Conservation (phyloP, 148 eudicot species). For the Vaccinium darrowii region DNA sequence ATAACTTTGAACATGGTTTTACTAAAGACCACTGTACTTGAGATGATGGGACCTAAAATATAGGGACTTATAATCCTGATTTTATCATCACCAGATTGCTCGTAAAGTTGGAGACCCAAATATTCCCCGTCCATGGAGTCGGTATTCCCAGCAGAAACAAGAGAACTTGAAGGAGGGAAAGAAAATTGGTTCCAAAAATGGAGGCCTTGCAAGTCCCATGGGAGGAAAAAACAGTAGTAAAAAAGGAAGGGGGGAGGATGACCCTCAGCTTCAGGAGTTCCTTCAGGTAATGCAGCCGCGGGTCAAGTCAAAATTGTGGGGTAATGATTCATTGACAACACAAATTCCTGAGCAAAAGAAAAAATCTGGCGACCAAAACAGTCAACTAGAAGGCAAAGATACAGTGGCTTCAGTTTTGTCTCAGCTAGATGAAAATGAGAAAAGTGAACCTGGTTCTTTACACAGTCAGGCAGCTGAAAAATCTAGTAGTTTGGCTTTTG, state of each 20-base stretch:
- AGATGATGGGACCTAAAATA: neutral
- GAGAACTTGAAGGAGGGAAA: conserved; percentile 42
- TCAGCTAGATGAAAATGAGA: conserved; percentile 29
- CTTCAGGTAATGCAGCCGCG: conserved; percentile 79
- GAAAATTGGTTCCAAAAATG: conserved; percentile 22
- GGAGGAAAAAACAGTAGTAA: conserved; percentile 20
- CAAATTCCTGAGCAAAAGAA: conserved; percentile 33
- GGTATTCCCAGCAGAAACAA: conserved; percentile 57
- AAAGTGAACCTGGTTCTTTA: conserved; percentile 22
- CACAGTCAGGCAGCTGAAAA: conserved; percentile 28
- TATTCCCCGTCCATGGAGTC: conserved; percentile 93
- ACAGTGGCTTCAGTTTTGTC: conserved; percentile 14
- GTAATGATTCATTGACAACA: conserved; percentile 57
- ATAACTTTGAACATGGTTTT: neutral
- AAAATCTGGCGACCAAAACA: conserved; percentile 18
- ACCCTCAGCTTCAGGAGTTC: conserved; percentile 69
- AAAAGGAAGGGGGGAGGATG: conserved; percentile 36
- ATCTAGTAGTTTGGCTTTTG: conserved; percentile 24
- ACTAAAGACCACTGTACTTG: neutral
- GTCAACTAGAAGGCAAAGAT: conserved; percentile 24
- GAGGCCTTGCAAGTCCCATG: conserved; percentile 15
- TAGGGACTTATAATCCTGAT: neutral
- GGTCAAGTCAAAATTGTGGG: conserved; percentile 79
- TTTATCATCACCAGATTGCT: conserved; percentile 54
- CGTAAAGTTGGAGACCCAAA: conserved; percentile 73